Evolutionary conservation across 148 eudicot genomes (phyloP).

Genomic region (Rhododendron henanense): DNA sequence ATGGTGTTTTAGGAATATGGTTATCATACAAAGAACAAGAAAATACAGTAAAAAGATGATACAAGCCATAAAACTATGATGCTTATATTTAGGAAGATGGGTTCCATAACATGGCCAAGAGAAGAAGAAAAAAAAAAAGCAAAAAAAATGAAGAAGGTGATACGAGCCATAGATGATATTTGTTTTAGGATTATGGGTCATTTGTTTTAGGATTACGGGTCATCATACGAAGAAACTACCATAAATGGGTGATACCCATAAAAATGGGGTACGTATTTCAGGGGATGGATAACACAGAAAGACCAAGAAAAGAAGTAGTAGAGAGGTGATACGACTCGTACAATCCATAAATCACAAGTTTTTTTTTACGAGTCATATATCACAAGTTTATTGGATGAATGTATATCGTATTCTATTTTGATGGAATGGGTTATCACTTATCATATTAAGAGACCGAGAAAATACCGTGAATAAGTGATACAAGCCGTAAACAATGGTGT

Average conservation of each 20-base stretch:
- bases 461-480: constrained; percentile 78
- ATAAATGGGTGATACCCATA: constrained; percentile 83
- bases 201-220: neutral
- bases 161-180: no score
- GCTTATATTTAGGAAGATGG: no score
- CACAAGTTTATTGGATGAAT: constrained; percentile 34
- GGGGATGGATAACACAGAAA: constrained; percentile 74
- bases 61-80: neutral
- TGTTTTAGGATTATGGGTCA: no score
- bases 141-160: no score
- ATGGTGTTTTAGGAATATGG: neutral
- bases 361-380: constrained; percentile 25
- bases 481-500: constrained; percentile 76
- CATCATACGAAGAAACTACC: constrained; percentile 25
- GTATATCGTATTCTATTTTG: constrained; percentile 29
- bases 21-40: neutral
- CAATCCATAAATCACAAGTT: neutral
- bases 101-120: no score
- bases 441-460: constrained; percentile 52
- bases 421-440: constrained; percentile 11
- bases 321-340: no score
- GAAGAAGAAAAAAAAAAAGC: no score
- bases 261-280: constrained; percentile 61
- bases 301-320: neutral
- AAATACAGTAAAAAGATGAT: neutral